Conservation (phyloP, 208 protist species). For the Leishmania turanica region DNA sequence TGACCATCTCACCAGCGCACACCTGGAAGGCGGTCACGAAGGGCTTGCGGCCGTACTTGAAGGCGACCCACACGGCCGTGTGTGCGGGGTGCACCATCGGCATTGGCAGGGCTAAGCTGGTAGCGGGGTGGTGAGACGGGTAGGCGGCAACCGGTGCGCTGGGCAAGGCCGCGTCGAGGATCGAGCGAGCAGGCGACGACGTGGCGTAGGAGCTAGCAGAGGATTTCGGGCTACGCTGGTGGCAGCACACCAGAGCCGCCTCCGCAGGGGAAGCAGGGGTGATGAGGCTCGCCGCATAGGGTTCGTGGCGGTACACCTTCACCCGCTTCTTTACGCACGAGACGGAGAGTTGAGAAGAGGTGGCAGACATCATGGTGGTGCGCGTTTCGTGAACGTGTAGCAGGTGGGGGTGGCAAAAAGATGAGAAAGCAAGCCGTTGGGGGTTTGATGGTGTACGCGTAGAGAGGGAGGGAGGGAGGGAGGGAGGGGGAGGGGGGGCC, state of each 20-base stretch:
- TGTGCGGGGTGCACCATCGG: conserved; percentile 19
- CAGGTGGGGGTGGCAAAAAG: not conserved
- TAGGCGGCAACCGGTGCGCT: not conserved
- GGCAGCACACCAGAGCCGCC: conserved; percentile 20
- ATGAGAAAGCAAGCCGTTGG: not conserved
- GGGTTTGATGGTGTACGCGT: not conserved
- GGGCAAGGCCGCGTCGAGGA: conserved; percentile 10
- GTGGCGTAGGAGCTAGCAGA: conserved; percentile 9
- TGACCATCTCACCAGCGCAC: conserved; percentile 41
- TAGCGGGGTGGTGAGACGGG: not conserved
- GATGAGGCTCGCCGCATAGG: conserved; percentile 56
- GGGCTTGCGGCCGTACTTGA: conserved; percentile 78
- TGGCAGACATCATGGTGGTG: conserved; percentile 16
- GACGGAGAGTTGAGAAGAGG: conserved; percentile 18
- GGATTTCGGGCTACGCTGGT: conserved; percentile 14
- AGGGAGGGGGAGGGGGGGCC: no score
- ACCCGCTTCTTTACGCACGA: not conserved
- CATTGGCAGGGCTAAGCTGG: not conserved
- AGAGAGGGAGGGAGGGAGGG: no score
- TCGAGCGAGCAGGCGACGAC: conserved; percentile 15
- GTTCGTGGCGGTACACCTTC: conserved; percentile 64
- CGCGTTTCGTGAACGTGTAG: not conserved
- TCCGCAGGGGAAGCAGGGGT: conserved; percentile 23
- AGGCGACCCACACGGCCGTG: conserved; percentile 46
- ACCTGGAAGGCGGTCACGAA: conserved; percentile 44